Percentiles rank a stretch among this genome's conserved stretches.
These are phyloP conservation scores for Saksenaea oblongispora DNA, from an alignment of 371 early-diverging fungal species.

Conservation along the genomic window DNA sequence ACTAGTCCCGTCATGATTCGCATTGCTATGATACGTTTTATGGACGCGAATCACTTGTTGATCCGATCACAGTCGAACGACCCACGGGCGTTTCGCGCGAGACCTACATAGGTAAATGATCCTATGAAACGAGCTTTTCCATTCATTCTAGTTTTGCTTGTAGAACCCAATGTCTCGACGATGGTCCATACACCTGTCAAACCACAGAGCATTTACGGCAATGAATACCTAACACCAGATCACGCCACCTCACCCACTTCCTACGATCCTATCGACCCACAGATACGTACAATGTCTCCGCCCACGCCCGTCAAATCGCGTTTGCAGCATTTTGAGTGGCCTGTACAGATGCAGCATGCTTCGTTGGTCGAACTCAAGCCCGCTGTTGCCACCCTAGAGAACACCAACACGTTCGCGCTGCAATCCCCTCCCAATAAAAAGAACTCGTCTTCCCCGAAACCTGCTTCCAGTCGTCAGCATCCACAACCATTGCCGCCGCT, in stretches of 20 bases:
- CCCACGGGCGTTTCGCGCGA: conserved; percentile 17
- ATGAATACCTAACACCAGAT: conserved; percentile 10
- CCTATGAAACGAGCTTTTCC: neutral
- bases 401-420: neutral
- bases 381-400: neutral
- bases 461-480: conserved; percentile 19
- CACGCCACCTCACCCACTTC: conserved; percentile 12
- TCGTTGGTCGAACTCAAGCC: conserved; percentile 6
- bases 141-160: neutral
- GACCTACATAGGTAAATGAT: conserved; percentile 27
- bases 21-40: conserved; percentile 21
- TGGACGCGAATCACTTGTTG: conserved; percentile 28
- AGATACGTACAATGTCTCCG: conserved; percentile 19
- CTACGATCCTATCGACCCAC: conserved; percentile 18
- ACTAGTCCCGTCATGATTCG: conserved; percentile 7
- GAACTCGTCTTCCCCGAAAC: conserved; percentile 2
- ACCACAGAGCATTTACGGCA: conserved; percentile 26
- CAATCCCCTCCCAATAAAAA: conserved; percentile 4
- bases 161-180: conserved; percentile 26
- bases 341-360: conserved; percentile 23
- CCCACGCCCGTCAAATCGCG: conserved; percentile 12
- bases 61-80: conserved; percentile 17
- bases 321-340: conserved; percentile 13
- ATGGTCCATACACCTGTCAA: conserved; percentile 21
- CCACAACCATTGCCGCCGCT: conserved; percentile 36